These are phyloP conservation scores for Penicillium occitanis DNA, from an alignment of 2,329 filamentous ascomycete species.

Conservation along the genomic window DNA sequence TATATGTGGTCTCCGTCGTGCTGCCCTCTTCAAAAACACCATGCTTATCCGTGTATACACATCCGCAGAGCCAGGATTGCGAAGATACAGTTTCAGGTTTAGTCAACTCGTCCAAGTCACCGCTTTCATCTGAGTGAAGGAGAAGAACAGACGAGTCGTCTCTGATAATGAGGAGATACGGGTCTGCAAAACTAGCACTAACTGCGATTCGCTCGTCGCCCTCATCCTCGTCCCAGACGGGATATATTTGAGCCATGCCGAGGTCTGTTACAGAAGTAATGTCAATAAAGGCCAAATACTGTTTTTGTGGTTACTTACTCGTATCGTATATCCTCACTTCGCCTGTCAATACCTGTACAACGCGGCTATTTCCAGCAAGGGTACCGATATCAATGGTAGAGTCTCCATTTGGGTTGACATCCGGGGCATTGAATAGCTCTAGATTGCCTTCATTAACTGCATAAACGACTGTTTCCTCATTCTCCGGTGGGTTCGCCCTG, in stretches of 20 bases:
- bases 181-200: constrained; percentile 80
- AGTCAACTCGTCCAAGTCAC: constrained; percentile 81
- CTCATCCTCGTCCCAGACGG: constrained; percentile 87
- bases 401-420: constrained; percentile 88
- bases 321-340: constrained; percentile 90
- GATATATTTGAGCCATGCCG: constrained; percentile 83
- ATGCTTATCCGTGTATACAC: constrained; percentile 70
- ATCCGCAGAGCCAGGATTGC: constrained; percentile 79
- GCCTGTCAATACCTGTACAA: constrained; percentile 82
- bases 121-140: constrained; percentile 73
- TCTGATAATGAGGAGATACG: constrained; percentile 77
- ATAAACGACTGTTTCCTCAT: constrained; percentile 77
- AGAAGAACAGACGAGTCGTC: constrained; percentile 81
- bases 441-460: constrained; percentile 70
- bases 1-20: constrained; percentile 56
- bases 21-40: constrained; percentile 52
- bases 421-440: constrained; percentile 74
- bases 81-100: constrained; percentile 59
- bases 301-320: constrained; percentile 56
- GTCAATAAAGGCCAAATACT: constrained; percentile 1
- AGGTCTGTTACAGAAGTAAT: constrained; percentile 58
- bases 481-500: constrained; percentile 63
- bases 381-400: constrained; percentile 82
- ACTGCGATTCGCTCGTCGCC: constrained; percentile 72
- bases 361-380: constrained; percentile 74